phyloP scores from a whole-genome alignment of 2,329 filamentous ascomycete genomes.

The Aspergillus luchuensis region DNA sequence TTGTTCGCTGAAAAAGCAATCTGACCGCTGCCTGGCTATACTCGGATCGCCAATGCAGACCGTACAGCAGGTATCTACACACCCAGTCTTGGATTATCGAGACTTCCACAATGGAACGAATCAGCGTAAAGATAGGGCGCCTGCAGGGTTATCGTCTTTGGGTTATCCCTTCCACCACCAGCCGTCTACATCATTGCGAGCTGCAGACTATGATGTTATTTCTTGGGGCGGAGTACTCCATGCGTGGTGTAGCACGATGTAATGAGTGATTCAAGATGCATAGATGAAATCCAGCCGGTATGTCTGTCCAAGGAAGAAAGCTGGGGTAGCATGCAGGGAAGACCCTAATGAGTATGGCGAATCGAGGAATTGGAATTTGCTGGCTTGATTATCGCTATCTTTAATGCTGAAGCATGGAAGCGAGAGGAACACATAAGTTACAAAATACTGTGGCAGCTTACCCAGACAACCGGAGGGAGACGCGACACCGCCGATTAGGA shows the following conservation, averaged over 20 bases:
- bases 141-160: background rate
- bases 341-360: background rate
- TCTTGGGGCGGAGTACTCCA: background rate
- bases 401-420: no score
- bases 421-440: no score
- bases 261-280: background rate
- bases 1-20: background rate
- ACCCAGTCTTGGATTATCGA: background rate
- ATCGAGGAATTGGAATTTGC: background rate
- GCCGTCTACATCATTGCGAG: background rate
- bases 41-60: background rate
- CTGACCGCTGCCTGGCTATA: background rate
- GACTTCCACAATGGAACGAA: background rate
- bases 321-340: no score
- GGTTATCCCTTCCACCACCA: background rate
- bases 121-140: background rate
- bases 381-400: background rate
- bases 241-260: background rate
- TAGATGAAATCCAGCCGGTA: background rate
- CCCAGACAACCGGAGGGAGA: background rate
- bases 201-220: background rate
- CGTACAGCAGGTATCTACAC: background rate
- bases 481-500: slow-evolving; percentile 1
- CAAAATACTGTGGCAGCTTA: no score
- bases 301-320: background rate